phyloP scores from a whole-genome alignment of 139 green algal genomes.

The Chlorokybus atmophyticus region DNA sequence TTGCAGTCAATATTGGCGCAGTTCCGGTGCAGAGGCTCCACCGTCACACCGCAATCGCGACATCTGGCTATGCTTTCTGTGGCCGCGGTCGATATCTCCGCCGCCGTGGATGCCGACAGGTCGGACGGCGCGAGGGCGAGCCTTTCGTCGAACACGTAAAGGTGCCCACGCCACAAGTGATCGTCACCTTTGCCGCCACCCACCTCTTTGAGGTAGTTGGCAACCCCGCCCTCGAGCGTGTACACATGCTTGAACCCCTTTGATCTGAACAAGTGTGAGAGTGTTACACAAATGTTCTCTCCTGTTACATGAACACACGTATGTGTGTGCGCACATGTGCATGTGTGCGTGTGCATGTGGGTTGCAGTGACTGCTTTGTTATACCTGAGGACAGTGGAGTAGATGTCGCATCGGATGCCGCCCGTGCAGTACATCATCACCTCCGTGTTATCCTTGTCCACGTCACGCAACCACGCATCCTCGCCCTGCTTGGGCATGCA shows the following conservation, averaged over 20 bases:
- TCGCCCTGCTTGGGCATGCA: no score
- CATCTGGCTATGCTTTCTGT: slow-evolving; percentile 12
- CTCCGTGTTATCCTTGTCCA: slow-evolving; percentile 21
- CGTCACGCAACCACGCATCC: no score
- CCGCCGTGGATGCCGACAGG: neutral
- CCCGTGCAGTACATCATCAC: slow-evolving; percentile 98
- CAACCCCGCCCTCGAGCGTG: slow-evolving; percentile 81
- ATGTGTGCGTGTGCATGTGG: neutral
- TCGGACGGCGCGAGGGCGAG: slow-evolving; percentile 30
- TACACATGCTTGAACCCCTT: slow-evolving; percentile 78
- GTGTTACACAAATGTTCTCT: slow-evolving; percentile 85
- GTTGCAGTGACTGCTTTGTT: neutral
- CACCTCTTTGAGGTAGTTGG: slow-evolving; percentile 45
- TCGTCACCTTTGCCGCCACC: no score
- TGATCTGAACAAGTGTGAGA: slow-evolving; percentile 64
- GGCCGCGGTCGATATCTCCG: neutral
- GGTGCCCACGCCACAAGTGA: slow-evolving; percentile 66
- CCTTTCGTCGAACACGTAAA: slow-evolving; percentile 94
- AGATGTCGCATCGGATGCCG: slow-evolving; percentile 97
- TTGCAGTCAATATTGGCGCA: slow-evolving; percentile 31
- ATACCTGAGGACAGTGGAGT: slow-evolving; percentile 70
- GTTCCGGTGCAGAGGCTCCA: slow-evolving; percentile 16
- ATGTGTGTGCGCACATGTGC: neutral
- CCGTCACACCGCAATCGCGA: slow-evolving; percentile 1
- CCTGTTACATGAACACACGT: neutral